A percentile compares a stretch with the other conserved stretches of the same genome.
phyloP scores from a whole-genome alignment of 1,139 yeast species.

The Tardiomyces blankii region DNA sequence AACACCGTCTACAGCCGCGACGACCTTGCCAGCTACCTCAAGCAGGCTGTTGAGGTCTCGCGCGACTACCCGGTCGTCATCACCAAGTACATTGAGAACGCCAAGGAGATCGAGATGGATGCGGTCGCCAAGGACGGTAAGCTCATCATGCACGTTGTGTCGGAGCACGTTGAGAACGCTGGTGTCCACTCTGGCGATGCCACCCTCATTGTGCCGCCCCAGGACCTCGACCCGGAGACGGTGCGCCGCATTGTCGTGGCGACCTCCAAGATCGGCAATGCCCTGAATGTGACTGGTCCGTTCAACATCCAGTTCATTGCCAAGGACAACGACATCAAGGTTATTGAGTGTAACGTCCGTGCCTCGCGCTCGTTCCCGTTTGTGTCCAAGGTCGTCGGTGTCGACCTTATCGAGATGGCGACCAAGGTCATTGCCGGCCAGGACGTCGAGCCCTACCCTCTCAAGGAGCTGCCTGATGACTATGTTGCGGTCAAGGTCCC shows the following conservation, averaged over 20 bases:
- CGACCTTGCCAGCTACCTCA: conserved; percentile 71
- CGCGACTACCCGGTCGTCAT: conserved; percentile 96
- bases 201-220: conserved; percentile 88
- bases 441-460: conserved; percentile 80
- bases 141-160: conserved; percentile 86
- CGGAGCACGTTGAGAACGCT: conserved; percentile 97
- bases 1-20: conserved; percentile 69
- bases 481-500: conserved; percentile 97
- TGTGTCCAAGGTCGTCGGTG: conserved; percentile 91
- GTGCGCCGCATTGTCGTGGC: conserved; percentile 87
- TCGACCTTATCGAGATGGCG: conserved; percentile 89
- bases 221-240: conserved; percentile 75
- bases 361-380: conserved; percentile 99
- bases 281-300: conserved; percentile 96
- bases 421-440: conserved; percentile 73
- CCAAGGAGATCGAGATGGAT: conserved; percentile 94
- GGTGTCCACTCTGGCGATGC: conserved; percentile 99
- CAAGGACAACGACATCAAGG: conserved; percentile 62
- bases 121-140: conserved; percentile 88
- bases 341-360: conserved; percentile 95
- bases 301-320: conserved; percentile 96
- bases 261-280: conserved; percentile 85
- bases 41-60: conserved; percentile 84
- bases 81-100: conserved; percentile 89
- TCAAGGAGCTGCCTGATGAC: conserved; percentile 73